A percentile compares a stretch with the other conserved stretches of the same genome.
phyloP scores from a whole-genome alignment of 1,284 basidiomycete genomes.

The Ustilago sp. region DNA sequence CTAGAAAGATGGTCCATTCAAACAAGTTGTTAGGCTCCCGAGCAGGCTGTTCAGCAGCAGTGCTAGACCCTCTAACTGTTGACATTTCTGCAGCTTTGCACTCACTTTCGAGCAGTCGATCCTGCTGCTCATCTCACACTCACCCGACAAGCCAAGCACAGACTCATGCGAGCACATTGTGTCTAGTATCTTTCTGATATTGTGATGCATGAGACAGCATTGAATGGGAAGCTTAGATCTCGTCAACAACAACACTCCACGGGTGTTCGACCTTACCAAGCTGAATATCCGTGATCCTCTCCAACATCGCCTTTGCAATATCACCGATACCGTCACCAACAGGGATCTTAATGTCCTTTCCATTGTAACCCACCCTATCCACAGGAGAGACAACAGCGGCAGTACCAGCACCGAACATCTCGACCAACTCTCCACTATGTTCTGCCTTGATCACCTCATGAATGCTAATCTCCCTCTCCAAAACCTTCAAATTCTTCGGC shows the following conservation, averaged over 20 bases:
- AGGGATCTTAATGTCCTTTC: conserved; percentile 84
- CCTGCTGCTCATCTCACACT: not conserved
- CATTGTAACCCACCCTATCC: conserved; percentile 82
- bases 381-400: conserved; percentile 74
- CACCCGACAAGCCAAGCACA: not conserved
- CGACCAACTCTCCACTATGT: conserved; percentile 79
- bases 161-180: not conserved
- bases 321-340: conserved; percentile 87
- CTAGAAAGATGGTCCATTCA: no score
- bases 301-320: conserved; percentile 83
- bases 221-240: conserved; percentile 14
- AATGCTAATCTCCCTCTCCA: conserved; percentile 90
- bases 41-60: no score
- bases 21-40: no score
- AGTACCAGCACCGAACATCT: conserved; percentile 92
- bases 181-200: not conserved
- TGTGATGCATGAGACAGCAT: not conserved
- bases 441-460: conserved; percentile 83
- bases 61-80: no score
- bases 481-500: conserved; percentile 76
- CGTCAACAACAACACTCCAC: conserved; percentile 75
- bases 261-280: conserved; percentile 83
- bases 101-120: not conserved
- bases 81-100: no score
- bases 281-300: conserved; percentile 88